phyloP scores from a whole-genome alignment of 2,329 filamentous ascomycete genomes.

The Colletotrichum limetticola region DNA sequence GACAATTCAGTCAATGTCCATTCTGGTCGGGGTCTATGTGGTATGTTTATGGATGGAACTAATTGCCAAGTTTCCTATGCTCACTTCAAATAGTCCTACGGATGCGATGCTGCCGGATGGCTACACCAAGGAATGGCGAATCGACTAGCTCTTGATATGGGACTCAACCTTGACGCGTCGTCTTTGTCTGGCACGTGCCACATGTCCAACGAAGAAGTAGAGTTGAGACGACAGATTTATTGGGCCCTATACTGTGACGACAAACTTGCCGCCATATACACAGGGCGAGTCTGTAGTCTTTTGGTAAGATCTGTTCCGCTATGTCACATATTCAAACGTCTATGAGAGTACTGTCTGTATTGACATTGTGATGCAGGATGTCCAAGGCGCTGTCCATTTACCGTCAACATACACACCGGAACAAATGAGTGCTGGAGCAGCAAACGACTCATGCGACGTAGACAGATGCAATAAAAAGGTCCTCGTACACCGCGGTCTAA shows the following conservation, averaged over 20 bases:
- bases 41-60: conserved; percentile 10
- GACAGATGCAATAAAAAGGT: conserved; percentile 13
- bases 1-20: conserved; percentile 47
- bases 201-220: conserved; percentile 42
- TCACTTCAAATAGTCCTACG: conserved; percentile 41
- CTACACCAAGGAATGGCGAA: conserved; percentile 50
- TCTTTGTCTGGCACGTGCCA: conserved; percentile 39
- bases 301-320: conserved; percentile 39
- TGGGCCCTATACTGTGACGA: conserved; percentile 49
- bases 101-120: conserved; percentile 48
- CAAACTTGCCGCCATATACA: conserved; percentile 47
- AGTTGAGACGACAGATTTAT: conserved; percentile 47
- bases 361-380: conserved; percentile 37
- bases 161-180: conserved; percentile 47
- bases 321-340: neutral
- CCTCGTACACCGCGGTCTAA: conserved; percentile 41
- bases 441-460: neutral
- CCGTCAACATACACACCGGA: conserved; percentile 32
- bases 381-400: conserved; percentile 44
- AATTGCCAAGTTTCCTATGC: rapidly evolving
- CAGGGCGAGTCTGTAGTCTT: conserved; percentile 48
- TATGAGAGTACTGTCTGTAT: neutral
- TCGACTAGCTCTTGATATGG: conserved; percentile 49
- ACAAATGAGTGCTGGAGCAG: neutral
- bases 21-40: conserved; percentile 45